Evolutionary conservation across 257 asterid species (phyloP), one percentile per base, ranked within the genome.

Genomic region (Nicotiana obtusifolia): DNA sequence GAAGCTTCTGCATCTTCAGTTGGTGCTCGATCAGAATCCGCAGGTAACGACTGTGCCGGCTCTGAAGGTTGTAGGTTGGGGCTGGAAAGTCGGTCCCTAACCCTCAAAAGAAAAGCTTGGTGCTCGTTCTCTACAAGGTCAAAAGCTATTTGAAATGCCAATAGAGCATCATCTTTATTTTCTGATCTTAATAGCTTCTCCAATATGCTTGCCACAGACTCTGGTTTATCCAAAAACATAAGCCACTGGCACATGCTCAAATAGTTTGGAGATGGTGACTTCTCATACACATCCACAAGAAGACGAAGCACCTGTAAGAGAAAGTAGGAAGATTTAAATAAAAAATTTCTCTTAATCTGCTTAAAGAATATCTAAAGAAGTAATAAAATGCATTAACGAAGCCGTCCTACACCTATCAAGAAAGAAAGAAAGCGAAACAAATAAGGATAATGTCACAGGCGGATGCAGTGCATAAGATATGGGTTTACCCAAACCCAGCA

Each of bases 131-230:
- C 97, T 78, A 92, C 93, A 22, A 94, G 93, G 90, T 94, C 98
- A 88, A 96, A 96, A 24, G 98, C 97, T 87, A 94, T 89, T 86
- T 96, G 99, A 88, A 90, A 92, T 66, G 98, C 97, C 91, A 96
- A 78, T 41, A 96, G 84, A 64, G 98, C 95, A 84, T 93, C 99
- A 53, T 96, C 98, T 76, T 84, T 83, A 77, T 88, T 85, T 62
- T 91, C 97, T 37, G 97, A 94, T 87, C 88, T 83, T 57, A 96
- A 82, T 64, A 94, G 95, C 81, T 89, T 96, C 90, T 92, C 98
- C 77, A 96, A 90, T 85, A 96, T 89, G 84, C 82, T 87, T 26
- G 97, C 91, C 24, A 94, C 98, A 37, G 89, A 92, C 80, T 92
- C 92, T 10, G 98, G 94, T 77, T 92, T 97, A 66, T 96, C 98